These are phyloP conservation scores for Ophiostoma populinum DNA, from an alignment of 2,329 filamentous ascomycete genomes.

Conservation along the genomic window DNA sequence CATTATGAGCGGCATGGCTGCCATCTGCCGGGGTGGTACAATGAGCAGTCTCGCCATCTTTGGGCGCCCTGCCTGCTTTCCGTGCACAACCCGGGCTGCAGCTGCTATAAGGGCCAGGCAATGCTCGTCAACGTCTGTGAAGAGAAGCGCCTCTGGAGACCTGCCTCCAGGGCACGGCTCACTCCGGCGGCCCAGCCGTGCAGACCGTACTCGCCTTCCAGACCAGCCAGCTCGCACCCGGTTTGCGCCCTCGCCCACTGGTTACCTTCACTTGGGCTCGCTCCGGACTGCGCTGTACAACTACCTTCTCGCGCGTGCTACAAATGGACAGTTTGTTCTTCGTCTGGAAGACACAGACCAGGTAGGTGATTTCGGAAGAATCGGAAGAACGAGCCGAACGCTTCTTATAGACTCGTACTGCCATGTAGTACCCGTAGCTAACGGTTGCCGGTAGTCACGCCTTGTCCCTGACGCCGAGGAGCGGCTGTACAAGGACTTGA, in stretches of 20 bases:
- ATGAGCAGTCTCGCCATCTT: slow-evolving; percentile 1
- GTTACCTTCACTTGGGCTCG: slow-evolving; percentile 82
- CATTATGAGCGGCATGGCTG: too few relatives aligned
- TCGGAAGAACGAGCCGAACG: too few relatives aligned
- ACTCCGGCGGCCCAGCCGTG: slow-evolving; percentile 1
- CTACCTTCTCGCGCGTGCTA: slow-evolving; percentile 74
- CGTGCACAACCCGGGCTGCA: not conserved
- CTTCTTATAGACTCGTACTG: too few relatives aligned
- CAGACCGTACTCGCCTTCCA: slow-evolving; percentile 16
- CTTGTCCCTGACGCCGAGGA: slow-evolving; percentile 66
- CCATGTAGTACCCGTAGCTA: too few relatives aligned
- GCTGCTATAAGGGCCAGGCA: too few relatives aligned
- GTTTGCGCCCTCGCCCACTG: slow-evolving; percentile 91
- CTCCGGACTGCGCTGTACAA: slow-evolving; percentile 90
- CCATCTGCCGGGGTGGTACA: too few relatives aligned
- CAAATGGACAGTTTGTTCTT: slow-evolving; percentile 76
- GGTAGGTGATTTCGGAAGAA: too few relatives aligned
- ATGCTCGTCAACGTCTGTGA: not conserved
- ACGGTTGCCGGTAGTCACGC: slow-evolving; percentile 50
- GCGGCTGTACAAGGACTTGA: slow-evolving; percentile 59
- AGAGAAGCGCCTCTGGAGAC: not conserved
- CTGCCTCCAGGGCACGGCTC: too few relatives aligned
- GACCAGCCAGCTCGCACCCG: slow-evolving; percentile 53
- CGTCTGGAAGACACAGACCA: slow-evolving; percentile 93
- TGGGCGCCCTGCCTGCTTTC: slow-evolving; percentile 4